phyloP scores from a whole-genome alignment of 176 grass and related monocot species.

The Carex pumila region DNA sequence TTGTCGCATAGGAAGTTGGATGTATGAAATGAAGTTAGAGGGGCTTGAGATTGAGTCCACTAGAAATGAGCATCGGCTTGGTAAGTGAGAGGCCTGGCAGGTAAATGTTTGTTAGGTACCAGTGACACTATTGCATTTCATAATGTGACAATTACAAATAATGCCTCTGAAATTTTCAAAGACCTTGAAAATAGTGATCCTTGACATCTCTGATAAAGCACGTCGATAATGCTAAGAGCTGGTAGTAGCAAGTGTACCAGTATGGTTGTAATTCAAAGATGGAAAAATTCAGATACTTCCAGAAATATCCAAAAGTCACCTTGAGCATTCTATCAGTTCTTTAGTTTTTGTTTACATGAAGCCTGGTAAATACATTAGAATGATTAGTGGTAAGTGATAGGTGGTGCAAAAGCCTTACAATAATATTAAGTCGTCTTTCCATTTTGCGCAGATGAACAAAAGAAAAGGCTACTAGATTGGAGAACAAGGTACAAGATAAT shows the following conservation, averaged over 20 bases:
- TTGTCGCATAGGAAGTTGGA: no score
- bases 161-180: no score
- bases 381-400: not conserved
- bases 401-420: not conserved
- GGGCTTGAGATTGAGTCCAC: no score
- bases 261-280: not conserved
- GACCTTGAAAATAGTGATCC: no score
- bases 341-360: not conserved
- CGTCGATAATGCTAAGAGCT: not conserved
- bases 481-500: constrained; percentile 19
- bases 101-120: no score
- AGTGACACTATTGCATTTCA: no score
- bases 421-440: not conserved
- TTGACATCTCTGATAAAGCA: no score
- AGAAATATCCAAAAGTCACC: not conserved
- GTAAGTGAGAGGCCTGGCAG: no score
- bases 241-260: not conserved
- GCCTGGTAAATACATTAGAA: not conserved
- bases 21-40: no score
- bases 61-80: no score
- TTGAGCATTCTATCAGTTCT: not conserved
- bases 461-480: constrained; percentile 17
- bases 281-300: not conserved
- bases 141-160: no score
- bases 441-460: constrained; percentile 2